Conservation (phyloP, 108 stramenopile species). For the Conticribra weissflogii region DNA sequence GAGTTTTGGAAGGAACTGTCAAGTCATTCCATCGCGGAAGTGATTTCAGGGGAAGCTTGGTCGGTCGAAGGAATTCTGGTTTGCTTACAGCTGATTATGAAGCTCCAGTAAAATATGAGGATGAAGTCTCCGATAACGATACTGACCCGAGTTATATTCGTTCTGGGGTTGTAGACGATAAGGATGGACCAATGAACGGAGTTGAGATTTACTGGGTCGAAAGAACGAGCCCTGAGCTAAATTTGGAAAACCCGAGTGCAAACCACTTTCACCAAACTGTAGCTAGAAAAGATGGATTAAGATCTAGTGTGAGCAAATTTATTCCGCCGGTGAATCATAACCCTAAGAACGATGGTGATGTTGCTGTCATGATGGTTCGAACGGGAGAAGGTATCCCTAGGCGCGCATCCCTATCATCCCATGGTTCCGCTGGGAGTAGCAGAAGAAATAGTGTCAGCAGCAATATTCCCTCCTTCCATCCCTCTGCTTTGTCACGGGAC, state of each 20-base stretch:
- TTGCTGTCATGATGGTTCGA: no score
- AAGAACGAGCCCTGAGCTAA: not conserved
- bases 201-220: constrained; percentile 36
- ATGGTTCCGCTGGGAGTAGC: not conserved
- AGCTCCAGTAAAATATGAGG: not conserved
- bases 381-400: no score
- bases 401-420: no score
- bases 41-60: not conserved
- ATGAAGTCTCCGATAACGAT: no score
- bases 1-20: not conserved
- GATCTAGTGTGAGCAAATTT: not conserved
- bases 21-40: no score
- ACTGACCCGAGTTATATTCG: no score
- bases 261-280: not conserved
- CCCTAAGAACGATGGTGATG: no score
- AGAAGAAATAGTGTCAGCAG: constrained; percentile 11
- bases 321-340: not conserved
- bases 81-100: not conserved
- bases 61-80: not conserved
- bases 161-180: no score
- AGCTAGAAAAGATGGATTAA: not conserved
- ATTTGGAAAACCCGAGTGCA: not conserved
- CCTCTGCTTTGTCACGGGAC: constrained; percentile 1
- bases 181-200: constrained; percentile 26
- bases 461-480: constrained; percentile 43